phyloP scores from a whole-genome alignment of 495 filamentous ascomycete genomes.

The Xylaria longipes region DNA sequence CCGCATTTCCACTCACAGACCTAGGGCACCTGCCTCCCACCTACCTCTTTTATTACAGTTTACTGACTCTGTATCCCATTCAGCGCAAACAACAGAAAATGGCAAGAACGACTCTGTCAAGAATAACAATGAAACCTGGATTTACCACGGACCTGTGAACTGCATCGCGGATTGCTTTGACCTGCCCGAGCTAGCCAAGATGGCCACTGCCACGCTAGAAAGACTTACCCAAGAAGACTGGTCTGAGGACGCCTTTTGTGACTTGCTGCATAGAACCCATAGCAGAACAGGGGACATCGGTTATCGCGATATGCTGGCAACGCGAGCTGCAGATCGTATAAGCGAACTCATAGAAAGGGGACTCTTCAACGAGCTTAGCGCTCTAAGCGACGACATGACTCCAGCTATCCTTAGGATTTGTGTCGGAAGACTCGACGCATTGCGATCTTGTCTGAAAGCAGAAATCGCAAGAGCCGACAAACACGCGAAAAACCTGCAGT shows the following conservation, averaged over 20 bases:
- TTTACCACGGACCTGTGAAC: slow-evolving; percentile 7
- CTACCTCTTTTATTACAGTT: not conserved
- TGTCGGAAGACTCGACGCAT: not conserved
- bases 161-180: not conserved
- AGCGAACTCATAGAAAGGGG: not conserved
- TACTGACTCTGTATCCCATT: not conserved
- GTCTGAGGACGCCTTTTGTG: slow-evolving; percentile 6
- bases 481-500: not conserved
- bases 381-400: not conserved
- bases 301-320: not conserved
- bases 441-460: not conserved
- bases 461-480: not conserved
- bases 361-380: not conserved
- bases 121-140: not conserved
- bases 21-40: not conserved
- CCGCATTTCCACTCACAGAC: not conserved
- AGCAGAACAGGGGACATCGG: not conserved
- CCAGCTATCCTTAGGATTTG: not conserved
- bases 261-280: not conserved
- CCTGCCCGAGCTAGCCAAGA: not conserved
- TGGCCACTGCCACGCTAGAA: not conserved
- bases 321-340: not conserved
- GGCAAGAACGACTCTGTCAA: not conserved
- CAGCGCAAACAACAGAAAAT: not conserved
- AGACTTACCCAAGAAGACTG: not conserved